Evolutionary conservation across 2,329 filamentous ascomycete genomes (phyloP).

Genomic region (Xylariaceae sp.): DNA sequence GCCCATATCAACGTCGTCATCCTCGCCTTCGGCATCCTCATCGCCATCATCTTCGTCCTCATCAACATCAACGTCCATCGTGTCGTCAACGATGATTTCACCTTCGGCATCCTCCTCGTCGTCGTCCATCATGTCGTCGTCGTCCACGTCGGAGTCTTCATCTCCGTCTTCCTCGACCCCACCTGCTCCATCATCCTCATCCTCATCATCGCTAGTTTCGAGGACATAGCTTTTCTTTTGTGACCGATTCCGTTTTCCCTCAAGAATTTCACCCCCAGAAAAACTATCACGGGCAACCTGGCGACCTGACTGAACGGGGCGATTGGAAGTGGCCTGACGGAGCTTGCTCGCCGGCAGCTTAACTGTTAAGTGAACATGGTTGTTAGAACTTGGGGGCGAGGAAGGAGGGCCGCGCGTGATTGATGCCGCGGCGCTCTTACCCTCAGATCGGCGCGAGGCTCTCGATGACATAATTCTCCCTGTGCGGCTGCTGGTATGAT

Average conservation of each 20-base stretch:
- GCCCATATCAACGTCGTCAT: constrained; percentile 44
- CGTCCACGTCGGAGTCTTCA: constrained; percentile 39
- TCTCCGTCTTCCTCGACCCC: constrained; percentile 35
- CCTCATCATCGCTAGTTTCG: constrained; percentile 45
- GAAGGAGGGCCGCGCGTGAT: constrained; percentile 42
- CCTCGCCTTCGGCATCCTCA: constrained; percentile 46
- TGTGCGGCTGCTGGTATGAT: constrained; percentile 32
- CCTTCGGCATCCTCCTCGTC: constrained; percentile 34
- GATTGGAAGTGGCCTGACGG: constrained; percentile 45
- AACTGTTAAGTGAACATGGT: constrained; percentile 47
- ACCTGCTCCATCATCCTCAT: constrained; percentile 39
- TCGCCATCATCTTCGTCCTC: constrained; percentile 41
- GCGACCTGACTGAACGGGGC: constrained; percentile 32
- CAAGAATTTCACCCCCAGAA: constrained; percentile 43
- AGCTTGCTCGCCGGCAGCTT: constrained; percentile 49
- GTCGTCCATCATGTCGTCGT: constrained; percentile 37
- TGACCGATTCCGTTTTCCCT: constrained; percentile 49
- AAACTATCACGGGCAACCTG: constrained; percentile 35
- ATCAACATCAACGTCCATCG: constrained; percentile 42
- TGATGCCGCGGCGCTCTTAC: constrained; percentile 40
- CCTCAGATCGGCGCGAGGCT: constrained; percentile 45
- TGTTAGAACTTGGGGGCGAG: constrained; percentile 40
- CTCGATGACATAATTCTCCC: constrained; percentile 45
- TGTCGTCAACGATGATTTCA: constrained; percentile 33
- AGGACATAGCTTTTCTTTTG: constrained; percentile 57